phyloP scores from a whole-genome alignment of 768 basidiomycete species.

The Hemileccinum impolitum region DNA sequence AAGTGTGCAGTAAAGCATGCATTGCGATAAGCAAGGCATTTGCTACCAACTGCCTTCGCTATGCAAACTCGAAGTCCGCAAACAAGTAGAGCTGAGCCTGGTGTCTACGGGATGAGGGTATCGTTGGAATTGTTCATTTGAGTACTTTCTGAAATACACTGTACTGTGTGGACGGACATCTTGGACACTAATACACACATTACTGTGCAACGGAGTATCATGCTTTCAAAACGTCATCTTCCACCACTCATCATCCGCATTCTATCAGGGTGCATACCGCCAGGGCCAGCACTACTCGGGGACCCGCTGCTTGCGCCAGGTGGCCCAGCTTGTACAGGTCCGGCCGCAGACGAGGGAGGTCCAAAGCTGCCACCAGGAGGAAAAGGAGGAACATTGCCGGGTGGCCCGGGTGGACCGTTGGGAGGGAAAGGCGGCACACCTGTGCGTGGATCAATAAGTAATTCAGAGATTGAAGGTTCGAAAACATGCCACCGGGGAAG shows the following conservation, averaged over 20 bases:
- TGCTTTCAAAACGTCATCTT: constrained; percentile 6
- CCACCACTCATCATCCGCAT: constrained; percentile 67
- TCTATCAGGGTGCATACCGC: constrained; percentile 83
- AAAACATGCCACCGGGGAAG: constrained; percentile 46
- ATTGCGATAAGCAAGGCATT: constrained; percentile 21
- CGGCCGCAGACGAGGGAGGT: constrained; percentile 38
- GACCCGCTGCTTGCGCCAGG: constrained; percentile 29
- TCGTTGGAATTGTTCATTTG: too few species aligned
- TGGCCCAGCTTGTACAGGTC: constrained; percentile 42
- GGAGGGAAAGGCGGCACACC: constrained; percentile 55
- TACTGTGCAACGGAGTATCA: background rate
- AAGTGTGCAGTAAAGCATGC: constrained; percentile 30
- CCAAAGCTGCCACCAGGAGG: constrained; percentile 32
- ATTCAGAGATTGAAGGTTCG: background rate
- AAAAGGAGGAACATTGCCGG: constrained; percentile 31
- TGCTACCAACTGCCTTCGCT: constrained; percentile 18
- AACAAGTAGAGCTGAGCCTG: background rate
- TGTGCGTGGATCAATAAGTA: constrained; percentile 8
- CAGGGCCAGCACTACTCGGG: constrained; percentile 45
- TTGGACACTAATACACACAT: background rate
- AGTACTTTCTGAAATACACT: background rate
- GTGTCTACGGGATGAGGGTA: background rate
- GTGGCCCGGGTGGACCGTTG: constrained; percentile 30
- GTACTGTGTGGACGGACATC: background rate
- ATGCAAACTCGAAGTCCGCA: constrained; percentile 4